phyloP scores from a whole-genome alignment of 768 basidiomycete genomes.

The Lactarius deliciosus region DNA sequence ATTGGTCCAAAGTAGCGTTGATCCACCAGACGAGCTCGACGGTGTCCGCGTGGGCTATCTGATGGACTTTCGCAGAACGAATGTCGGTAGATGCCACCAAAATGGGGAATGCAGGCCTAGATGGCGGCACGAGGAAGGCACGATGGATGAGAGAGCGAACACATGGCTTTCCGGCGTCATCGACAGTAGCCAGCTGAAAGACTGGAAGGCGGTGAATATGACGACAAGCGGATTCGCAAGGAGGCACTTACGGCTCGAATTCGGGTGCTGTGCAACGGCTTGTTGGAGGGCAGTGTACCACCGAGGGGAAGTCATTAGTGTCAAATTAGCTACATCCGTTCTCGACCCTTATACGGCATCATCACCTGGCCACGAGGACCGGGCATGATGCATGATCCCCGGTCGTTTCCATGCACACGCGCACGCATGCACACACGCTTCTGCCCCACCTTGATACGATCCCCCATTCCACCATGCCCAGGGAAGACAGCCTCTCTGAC shows the following conservation, averaged over 20 bases:
- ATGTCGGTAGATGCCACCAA: constrained; percentile 70
- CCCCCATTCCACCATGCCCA: constrained; percentile 12
- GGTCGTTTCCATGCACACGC: constrained; percentile 1
- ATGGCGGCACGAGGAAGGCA: constrained; percentile 48
- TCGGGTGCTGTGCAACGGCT: constrained; percentile 32
- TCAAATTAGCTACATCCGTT: too few relatives aligned
- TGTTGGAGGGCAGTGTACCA: constrained; percentile 35
- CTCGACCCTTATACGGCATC: too few relatives aligned
- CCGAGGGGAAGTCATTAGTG: constrained; percentile 28
- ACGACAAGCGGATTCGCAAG: background rate
- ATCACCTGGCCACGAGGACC: too few relatives aligned
- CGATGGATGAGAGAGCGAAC: constrained; percentile 70
- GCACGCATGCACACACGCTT: background rate
- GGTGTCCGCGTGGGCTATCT: constrained; percentile 48
- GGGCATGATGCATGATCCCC: background rate
- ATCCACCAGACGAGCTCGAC: constrained; percentile 79
- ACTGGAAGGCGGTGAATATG: constrained; percentile 39
- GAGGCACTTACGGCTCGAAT: constrained; percentile 30
- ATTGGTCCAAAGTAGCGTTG: constrained; percentile 64
- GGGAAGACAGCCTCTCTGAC: constrained; percentile 19
- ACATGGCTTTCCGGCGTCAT: constrained; percentile 47
- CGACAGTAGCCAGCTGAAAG: constrained; percentile 60
- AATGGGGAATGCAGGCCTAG: constrained; percentile 51
- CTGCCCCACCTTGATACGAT: background rate
- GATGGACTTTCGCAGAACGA: constrained; percentile 64